These are phyloP conservation scores for Penstemon davidsonii DNA, from an alignment of 257 asterid genomes.

Conservation along the genomic window DNA sequence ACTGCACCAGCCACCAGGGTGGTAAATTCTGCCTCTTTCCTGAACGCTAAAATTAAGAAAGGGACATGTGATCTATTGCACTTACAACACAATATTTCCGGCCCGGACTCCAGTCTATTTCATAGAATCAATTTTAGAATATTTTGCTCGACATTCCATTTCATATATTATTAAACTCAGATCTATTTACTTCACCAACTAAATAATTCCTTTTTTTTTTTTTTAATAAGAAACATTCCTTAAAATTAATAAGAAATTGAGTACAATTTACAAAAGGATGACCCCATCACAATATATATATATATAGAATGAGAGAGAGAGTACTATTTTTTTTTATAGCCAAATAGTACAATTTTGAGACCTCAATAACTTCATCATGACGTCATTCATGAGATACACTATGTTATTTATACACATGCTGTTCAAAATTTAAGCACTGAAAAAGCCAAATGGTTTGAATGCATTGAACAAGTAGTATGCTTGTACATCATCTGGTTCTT, in stretches of 20 bases:
- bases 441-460: slow-evolving; percentile 10
- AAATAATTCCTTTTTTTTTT: no score
- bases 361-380: not conserved
- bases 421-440: not conserved
- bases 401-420: not conserved
- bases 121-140: no score
- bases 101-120: no score
- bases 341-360: no score
- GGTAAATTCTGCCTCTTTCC: not conserved
- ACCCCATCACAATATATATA: not conserved
- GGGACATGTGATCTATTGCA: not conserved
- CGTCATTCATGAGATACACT: not conserved
- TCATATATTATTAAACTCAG: no score
- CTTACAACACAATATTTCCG: no score
- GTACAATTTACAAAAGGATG: not conserved
- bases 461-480: not conserved
- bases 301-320: no score
- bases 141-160: no score
- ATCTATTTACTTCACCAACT: no score
- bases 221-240: no score
- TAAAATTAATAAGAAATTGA: not conserved
- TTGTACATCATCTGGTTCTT: not conserved
- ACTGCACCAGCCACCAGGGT: not conserved
- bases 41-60: not conserved
- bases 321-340: no score